Evolutionary conservation across 2,329 filamentous ascomycete genomes (phyloP).

Genomic region (Lachnellula willkommii): DNA sequence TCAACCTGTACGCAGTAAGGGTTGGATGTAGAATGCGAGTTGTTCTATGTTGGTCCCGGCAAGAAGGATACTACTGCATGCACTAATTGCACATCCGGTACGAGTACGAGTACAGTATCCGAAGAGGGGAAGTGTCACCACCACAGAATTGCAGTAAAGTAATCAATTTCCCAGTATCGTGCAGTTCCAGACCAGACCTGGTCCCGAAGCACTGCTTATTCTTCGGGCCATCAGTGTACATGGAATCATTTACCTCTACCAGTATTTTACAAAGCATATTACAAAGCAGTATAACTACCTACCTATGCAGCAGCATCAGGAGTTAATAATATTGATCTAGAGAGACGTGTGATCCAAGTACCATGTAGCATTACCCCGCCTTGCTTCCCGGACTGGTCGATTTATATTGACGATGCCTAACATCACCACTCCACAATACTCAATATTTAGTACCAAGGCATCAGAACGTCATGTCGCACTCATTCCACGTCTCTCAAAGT

Average conservation of each 20-base stretch:
- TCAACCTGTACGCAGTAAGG: too few relatives aligned
- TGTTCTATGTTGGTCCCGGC: too few relatives aligned
- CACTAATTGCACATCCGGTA: background rate
- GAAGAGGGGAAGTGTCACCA: background rate
- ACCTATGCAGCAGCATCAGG: too few relatives aligned
- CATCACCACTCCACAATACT: too few relatives aligned
- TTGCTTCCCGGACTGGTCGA: background rate
- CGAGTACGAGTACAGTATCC: too few relatives aligned
- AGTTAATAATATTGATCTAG: background rate
- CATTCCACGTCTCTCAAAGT: constrained; percentile 15
- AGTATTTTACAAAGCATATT: background rate
- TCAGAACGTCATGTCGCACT: constrained; percentile 10
- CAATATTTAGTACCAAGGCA: too few relatives aligned
- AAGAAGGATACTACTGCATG: background rate
- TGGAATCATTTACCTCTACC: background rate
- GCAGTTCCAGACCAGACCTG: background rate
- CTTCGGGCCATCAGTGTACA: background rate
- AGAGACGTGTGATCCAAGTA: background rate
- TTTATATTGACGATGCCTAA: background rate
- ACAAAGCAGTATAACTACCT: too few relatives aligned
- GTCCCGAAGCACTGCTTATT: background rate
- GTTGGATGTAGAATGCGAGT: too few relatives aligned
- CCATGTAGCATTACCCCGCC: background rate
- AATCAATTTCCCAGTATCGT: background rate
- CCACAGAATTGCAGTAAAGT: too few relatives aligned